A percentile compares a stretch with the other conserved stretches of the same genome.
phyloP scores from a whole-genome alignment of 2,329 filamentous ascomycete genomes.

The Hypoxylon sp. region DNA sequence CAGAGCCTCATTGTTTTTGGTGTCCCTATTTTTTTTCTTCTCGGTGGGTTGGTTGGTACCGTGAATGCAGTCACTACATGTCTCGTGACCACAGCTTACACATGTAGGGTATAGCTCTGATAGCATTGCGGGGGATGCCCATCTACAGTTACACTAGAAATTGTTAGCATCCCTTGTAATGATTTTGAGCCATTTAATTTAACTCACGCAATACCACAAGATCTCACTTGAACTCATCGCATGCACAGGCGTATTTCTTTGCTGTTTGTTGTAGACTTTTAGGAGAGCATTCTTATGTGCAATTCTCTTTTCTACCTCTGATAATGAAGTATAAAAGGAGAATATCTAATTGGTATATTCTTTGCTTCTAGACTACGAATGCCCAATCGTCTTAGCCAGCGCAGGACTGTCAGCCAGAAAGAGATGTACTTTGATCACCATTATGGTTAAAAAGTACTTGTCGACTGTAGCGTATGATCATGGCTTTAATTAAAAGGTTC shows the following conservation, averaged over 20 bases:
- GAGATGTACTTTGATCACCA: constrained; percentile 25
- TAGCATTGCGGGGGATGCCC: constrained; percentile 1
- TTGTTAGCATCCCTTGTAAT: not conserved
- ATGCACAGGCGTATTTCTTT: not conserved
- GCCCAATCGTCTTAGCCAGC: constrained; percentile 15
- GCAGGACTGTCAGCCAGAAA: not conserved
- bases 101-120: constrained; percentile 8
- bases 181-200: not conserved
- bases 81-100: constrained; percentile 9
- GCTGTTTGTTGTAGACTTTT: not conserved
- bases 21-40: not conserved
- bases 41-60: not conserved
- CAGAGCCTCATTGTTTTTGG: constrained; percentile 7
- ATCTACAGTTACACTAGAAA: constrained; percentile 20
- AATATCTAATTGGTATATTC: constrained; percentile 15
- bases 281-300: constrained; percentile 1
- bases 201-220: constrained; percentile 35
- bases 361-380: constrained; percentile 3
- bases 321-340: constrained; percentile 4
- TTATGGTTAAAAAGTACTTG: constrained; percentile 11
- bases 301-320: not conserved
- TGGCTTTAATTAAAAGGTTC: constrained; percentile 9
- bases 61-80: constrained; percentile 11
- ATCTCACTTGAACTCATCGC: not conserved
- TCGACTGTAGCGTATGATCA: constrained; percentile 10